phyloP scores from a whole-genome alignment of 371 early-diverging fungal species.

The Lichtheimia corymbifera region DNA sequence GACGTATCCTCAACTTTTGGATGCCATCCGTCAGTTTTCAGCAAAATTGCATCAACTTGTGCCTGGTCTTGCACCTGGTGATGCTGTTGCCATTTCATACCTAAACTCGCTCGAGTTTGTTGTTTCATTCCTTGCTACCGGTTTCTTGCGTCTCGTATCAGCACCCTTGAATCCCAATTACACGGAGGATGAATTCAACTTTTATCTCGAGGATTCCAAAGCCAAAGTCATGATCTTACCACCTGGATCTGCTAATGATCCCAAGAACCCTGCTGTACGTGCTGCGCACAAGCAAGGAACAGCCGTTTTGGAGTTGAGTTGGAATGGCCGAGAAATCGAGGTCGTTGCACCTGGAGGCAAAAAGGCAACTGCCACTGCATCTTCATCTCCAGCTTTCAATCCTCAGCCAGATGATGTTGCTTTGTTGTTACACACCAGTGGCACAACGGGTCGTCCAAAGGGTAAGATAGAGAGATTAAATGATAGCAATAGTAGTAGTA shows the following conservation, averaged over 20 bases:
- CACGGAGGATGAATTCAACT: slow-evolving; percentile 74
- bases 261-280: slow-evolving; percentile 54
- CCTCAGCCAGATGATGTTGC: slow-evolving; percentile 64
- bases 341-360: slow-evolving; percentile 21
- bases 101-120: slow-evolving; percentile 74
- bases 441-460: slow-evolving; percentile 85
- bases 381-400: slow-evolving; percentile 13
- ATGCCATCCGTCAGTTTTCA: slow-evolving; percentile 41
- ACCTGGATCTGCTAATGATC: slow-evolving; percentile 43
- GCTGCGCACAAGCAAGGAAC: slow-evolving; percentile 64
- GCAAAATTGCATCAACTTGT: slow-evolving; percentile 29
- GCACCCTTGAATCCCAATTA: slow-evolving; percentile 82
- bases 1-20: slow-evolving; percentile 35
- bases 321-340: slow-evolving; percentile 44
- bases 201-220: slow-evolving; percentile 77
- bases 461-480: slow-evolving; percentile 36
- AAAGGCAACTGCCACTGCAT: background rate
- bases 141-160: slow-evolving; percentile 64
- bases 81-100: slow-evolving; percentile 68
- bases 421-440: slow-evolving; percentile 81
- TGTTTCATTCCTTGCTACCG: slow-evolving; percentile 69
- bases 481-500: background rate
- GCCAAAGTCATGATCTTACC: slow-evolving; percentile 69
- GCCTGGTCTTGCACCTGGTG: slow-evolving; percentile 53
- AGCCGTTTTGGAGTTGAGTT: slow-evolving; percentile 56